These are phyloP conservation scores for Scenedesmus sp. DNA, from an alignment of 163 green algal species.

Conservation along the genomic window DNA sequence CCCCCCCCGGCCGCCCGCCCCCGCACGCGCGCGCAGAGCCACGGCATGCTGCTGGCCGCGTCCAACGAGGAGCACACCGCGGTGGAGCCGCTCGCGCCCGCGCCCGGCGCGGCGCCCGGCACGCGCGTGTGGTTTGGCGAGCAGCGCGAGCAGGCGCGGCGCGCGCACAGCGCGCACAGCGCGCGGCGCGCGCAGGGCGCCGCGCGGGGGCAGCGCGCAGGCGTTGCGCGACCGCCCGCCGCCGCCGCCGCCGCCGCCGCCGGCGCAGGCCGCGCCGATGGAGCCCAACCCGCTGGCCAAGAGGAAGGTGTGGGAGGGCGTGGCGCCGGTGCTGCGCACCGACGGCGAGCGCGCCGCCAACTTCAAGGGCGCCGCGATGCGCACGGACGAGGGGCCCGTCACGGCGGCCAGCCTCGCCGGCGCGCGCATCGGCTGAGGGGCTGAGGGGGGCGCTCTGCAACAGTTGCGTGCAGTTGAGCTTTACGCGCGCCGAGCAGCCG, in stretches of 20 bases:
- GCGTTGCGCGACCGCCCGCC: neutral
- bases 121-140: constrained; percentile 65
- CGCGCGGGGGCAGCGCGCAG: too few relatives aligned
- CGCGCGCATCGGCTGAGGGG: constrained; percentile 59
- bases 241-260: neutral
- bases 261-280: constrained; percentile 47
- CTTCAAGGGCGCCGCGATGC: constrained; percentile 55
- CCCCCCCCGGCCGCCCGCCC: constrained; percentile 47
- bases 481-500: too few relatives aligned
- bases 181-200: too few relatives aligned
- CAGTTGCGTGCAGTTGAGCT: too few relatives aligned
- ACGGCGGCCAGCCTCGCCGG: constrained; percentile 43
- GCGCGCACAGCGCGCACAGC: neutral
- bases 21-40: too few relatives aligned
- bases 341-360: constrained; percentile 41
- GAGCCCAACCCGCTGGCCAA: constrained; percentile 91
- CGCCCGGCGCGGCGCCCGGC: constrained; percentile 61
- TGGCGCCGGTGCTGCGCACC: constrained; percentile 72
- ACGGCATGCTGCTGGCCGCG: constrained; percentile 91
- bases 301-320: constrained; percentile 97
- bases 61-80: constrained; percentile 80
- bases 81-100: constrained; percentile 85
- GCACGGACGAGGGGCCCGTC: constrained; percentile 55
- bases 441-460: too few relatives aligned
- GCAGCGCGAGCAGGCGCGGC: neutral